Base-by-base conservation (phyloP, 2,329 filamentous ascomycete genomes). In the Cladosporium sp. region DNA sequence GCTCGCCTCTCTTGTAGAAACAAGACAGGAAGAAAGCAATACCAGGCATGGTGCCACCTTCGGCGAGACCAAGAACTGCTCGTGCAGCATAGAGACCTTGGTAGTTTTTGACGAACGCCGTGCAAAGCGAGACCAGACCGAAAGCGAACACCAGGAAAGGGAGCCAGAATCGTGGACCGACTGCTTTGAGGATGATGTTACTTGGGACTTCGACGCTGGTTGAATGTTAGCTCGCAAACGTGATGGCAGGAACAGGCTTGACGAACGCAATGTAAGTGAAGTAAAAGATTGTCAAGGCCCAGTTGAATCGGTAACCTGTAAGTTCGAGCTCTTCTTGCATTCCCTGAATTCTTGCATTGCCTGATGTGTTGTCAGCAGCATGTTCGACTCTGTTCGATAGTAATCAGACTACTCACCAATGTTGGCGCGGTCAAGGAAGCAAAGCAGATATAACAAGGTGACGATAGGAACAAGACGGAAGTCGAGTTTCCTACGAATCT, bases 1-100 rank as follows among this genome's bases (percentile, higher is more conserved):
- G 45, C 49, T 60, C 58, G 7, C 51, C 50, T 3, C 58, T 51
- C 43, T 55, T 56, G 50, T 59, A 59, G 39, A 55, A 58, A 30
- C 49, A 53, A 5, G 51, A 52, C 19, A 59, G 33, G 51, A 58
- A 57, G 42, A 70, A 39, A 73, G 63, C 72, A 75, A 58, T 57
- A 11, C 65, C 67, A 58, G 32, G 68, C 50, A 77, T 76, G 0
- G 90, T 74, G 5, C 86, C 87, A 8, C 86, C 74, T 66, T 92
- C 88, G n/a, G 78, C 78, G 27, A 89, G 71, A 19, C 86, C 86
- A 1, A 90, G 72, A 62, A 86, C 88, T 56, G 68, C 71, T 3
- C 70, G 63, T 0, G 54, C 54, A 11, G 53, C 57, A 29, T 47
- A 54, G 3, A 57, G 36, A 11, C 54, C 49, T 3, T 39, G 32